Evolutionary conservation across 352 stramenopile species (phyloP).

Genomic region (Pythium rishiriense): DNA sequence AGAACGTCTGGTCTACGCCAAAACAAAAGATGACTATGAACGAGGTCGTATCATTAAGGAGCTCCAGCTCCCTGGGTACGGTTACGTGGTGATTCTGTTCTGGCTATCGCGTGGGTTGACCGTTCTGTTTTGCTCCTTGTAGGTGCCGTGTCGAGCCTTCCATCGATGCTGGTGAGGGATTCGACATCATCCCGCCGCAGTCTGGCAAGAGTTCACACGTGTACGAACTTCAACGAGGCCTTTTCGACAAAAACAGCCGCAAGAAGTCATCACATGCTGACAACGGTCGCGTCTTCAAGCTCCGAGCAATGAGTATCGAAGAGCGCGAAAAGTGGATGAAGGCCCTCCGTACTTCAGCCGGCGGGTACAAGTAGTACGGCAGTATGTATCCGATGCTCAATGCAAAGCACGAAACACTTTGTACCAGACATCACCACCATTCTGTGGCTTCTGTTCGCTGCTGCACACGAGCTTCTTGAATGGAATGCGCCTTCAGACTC

Average conservation of each 20-base stretch:
- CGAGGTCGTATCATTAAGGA: conserved; percentile 87
- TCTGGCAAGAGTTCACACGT: conserved; percentile 58
- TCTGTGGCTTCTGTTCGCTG: conserved; percentile 5
- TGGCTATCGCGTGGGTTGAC: background rate
- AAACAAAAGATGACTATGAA: conserved; percentile 87
- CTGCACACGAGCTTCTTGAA: conserved; percentile 33
- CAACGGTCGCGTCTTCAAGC: conserved; percentile 76
- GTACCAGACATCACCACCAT: conserved; percentile 29
- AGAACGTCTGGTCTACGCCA: conserved; percentile 74
- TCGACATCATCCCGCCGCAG: conserved; percentile 72
- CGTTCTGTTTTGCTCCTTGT: background rate
- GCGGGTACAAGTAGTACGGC: conserved; percentile 22
- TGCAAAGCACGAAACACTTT: too few species aligned
- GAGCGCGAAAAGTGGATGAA: conserved; percentile 83
- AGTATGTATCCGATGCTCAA: too few species aligned
- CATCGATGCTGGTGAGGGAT: conserved; percentile 75
- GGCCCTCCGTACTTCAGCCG: conserved; percentile 45
- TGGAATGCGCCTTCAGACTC: conserved; percentile 41
- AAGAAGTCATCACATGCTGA: conserved; percentile 72
- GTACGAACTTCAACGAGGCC: conserved; percentile 67
- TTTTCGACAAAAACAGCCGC: conserved; percentile 84
- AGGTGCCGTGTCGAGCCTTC: conserved; percentile 78
- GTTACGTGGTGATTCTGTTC: background rate
- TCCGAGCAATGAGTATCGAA: conserved; percentile 82
- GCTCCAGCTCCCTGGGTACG: conserved; percentile 71